A percentile compares a stretch with the other conserved stretches of the same genome.
phyloP scores from a whole-genome alignment of 495 filamentous ascomycete genomes.

The Penicillium roqueforti region DNA sequence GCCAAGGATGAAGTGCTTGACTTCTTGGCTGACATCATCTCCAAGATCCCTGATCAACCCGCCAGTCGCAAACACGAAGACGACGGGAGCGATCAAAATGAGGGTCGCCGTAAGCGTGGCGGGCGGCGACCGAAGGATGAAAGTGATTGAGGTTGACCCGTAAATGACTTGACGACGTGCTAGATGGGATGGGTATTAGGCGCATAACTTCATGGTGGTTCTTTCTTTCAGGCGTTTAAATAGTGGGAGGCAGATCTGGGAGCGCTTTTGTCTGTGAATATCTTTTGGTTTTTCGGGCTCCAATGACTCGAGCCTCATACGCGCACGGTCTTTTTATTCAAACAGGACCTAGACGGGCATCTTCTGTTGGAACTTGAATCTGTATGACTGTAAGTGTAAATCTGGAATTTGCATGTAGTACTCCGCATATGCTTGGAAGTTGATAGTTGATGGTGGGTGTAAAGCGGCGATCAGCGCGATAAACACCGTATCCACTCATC shows the following conservation, averaged over 20 bases:
- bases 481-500: slow-evolving; percentile 27
- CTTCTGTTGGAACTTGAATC: neutral
- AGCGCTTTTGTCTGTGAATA: slow-evolving; percentile 39
- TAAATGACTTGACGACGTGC: slow-evolving; percentile 22
- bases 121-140: slow-evolving; percentile 47
- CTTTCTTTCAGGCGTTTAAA: slow-evolving; percentile 26
- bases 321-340: neutral
- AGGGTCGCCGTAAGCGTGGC: slow-evolving; percentile 46
- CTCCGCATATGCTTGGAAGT: neutral
- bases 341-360: neutral
- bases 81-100: slow-evolving; percentile 48
- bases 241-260: slow-evolving; percentile 27
- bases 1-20: slow-evolving; percentile 84
- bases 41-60: slow-evolving; percentile 74
- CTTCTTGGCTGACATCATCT: slow-evolving; percentile 87
- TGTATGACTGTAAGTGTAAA: neutral
- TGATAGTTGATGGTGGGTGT: neutral
- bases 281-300: slow-evolving; percentile 6
- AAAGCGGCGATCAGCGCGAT: slow-evolving; percentile 17
- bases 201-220: slow-evolving; percentile 17
- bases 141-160: slow-evolving; percentile 28
- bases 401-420: neutral
- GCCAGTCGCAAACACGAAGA: slow-evolving; percentile 51
- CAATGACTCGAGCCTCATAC: neutral
- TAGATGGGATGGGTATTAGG: slow-evolving; percentile 25